A percentile compares a stretch with the other conserved stretches of the same genome.
These are phyloP conservation scores for Exophiala alcalophila DNA, from an alignment of 2,329 filamentous ascomycete genomes.

Conservation along the genomic window DNA sequence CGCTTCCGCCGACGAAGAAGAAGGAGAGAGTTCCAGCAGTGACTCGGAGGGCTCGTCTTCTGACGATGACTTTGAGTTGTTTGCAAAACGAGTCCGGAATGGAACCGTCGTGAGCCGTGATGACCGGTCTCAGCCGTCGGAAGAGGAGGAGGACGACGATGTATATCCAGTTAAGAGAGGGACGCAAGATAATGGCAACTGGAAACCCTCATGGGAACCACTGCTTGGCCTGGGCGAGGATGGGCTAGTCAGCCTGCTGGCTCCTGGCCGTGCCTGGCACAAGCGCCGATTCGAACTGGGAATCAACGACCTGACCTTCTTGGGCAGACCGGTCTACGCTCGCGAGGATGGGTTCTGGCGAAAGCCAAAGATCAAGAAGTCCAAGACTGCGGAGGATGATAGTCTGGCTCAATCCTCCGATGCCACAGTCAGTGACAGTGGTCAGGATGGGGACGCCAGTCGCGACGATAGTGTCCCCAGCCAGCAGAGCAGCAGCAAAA, in stretches of 20 bases:
- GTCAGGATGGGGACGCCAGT: constrained; percentile 15
- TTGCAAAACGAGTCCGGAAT: constrained; percentile 15
- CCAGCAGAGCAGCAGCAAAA: constrained; percentile 3
- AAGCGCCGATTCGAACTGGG: constrained; percentile 80
- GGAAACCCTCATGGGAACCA: constrained; percentile 50
- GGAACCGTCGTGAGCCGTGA: constrained; percentile 2
- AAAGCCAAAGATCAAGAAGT: constrained; percentile 44
- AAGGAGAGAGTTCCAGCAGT: constrained; percentile 28
- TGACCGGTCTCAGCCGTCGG: constrained; percentile 14
- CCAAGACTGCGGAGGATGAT: constrained; percentile 26
- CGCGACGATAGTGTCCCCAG: constrained; percentile 5
- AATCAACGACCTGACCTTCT: constrained; percentile 73
- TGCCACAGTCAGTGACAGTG: constrained; percentile 16
- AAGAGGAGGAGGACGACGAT: constrained; percentile 23
- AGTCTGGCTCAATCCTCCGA: constrained; percentile 34
- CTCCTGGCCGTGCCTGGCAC: constrained; percentile 68
- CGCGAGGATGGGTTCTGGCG: constrained; percentile 74
- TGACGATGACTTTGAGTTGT: constrained; percentile 26
- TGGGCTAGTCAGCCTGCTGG: constrained; percentile 75
- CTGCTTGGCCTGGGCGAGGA: constrained; percentile 72
- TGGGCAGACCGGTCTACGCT: constrained; percentile 81
- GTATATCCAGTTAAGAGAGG: constrained; percentile 14
- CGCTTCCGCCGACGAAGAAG: constrained; percentile 20
- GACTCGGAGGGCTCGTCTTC: constrained; percentile 28
- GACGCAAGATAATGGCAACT: constrained; percentile 18